These are phyloP conservation scores for Antitrichia curtipendula DNA, from an alignment of 225 moss, liverwort and hornwort species.

Conservation along the genomic window DNA sequence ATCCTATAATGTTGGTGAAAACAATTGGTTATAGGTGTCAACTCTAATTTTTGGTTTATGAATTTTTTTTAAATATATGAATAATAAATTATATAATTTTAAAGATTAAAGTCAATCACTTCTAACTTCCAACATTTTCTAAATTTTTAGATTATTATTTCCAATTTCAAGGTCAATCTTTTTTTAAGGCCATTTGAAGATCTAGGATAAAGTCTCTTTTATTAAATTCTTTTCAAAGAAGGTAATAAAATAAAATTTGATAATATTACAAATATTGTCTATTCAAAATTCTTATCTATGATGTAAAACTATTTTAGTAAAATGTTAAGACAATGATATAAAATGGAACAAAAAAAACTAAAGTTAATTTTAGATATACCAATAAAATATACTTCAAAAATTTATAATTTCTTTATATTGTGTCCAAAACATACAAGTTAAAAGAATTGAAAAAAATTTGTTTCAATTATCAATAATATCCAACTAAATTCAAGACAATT, in stretches of 20 bases:
- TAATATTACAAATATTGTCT: not conserved
- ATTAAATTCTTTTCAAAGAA: not conserved
- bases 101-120: not conserved
- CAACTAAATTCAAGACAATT: not conserved
- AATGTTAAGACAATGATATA: not conserved
- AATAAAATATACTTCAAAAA: not conserved
- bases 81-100: not conserved
- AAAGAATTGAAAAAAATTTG: not conserved
- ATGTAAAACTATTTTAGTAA: not conserved
- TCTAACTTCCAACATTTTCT: not conserved
- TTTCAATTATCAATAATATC: not conserved
- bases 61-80: not conserved
- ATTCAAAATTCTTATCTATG: not conserved
- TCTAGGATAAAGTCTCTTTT: fast-evolving
- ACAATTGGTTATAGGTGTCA: not conserved
- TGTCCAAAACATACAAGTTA: not conserved
- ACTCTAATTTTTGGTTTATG: not conserved
- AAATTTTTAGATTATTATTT: not conserved
- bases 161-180: not conserved
- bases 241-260: not conserved
- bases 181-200: too few relatives aligned
- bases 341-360: not conserved
- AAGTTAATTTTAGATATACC: not conserved
- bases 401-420: too few relatives aligned
- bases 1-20: not conserved